Conservation (phyloP, 257 asterid species). For the Nyctanthes arbortristis region DNA sequence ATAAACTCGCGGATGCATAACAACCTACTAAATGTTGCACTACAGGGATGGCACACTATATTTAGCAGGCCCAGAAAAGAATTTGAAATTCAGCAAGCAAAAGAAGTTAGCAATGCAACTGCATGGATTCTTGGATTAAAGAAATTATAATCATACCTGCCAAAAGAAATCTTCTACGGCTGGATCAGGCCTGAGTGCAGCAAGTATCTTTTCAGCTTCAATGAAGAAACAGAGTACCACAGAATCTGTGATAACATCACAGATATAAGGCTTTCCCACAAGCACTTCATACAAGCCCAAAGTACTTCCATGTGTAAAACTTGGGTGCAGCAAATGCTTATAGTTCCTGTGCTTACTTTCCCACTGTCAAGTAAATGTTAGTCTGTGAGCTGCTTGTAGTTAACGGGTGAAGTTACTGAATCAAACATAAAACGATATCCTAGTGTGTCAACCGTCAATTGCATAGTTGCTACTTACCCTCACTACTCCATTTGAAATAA, state of each 20-base stretch:
- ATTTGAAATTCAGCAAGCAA: constrained; percentile 14
- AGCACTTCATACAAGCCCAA: constrained; percentile 96
- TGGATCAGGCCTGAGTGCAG: constrained; percentile 73
- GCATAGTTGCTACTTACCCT: constrained; percentile 54
- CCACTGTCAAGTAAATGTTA: constrained; percentile 60
- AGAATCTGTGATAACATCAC: constrained; percentile 75
- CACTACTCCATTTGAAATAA: constrained; percentile 85
- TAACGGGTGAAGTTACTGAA: constrained; percentile 18
- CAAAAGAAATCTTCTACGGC: constrained; percentile 94
- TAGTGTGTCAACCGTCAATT: constrained; percentile 4
- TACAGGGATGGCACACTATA: constrained; percentile 3
- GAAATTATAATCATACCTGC: constrained; percentile 56
- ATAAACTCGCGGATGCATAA: not conserved
- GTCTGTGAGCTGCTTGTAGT: constrained; percentile 16
- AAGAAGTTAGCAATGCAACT: constrained; percentile 15
- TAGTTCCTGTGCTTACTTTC: constrained; percentile 43
- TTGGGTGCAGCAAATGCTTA: constrained; percentile 64
- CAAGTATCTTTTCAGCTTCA: constrained; percentile 67
- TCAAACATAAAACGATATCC: not conserved
- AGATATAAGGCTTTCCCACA: constrained; percentile 77
- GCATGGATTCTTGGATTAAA: constrained; percentile 13
- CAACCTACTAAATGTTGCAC: not conserved
- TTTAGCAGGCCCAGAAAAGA: constrained; percentile 19
- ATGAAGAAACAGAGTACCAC: constrained; percentile 79
- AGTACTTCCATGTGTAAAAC: constrained; percentile 89